Percentiles rank a stretch among this genome's conserved stretches.
Conservation (phyloP, 176 grass and related monocot species). For the Triticum urartu region DNA sequence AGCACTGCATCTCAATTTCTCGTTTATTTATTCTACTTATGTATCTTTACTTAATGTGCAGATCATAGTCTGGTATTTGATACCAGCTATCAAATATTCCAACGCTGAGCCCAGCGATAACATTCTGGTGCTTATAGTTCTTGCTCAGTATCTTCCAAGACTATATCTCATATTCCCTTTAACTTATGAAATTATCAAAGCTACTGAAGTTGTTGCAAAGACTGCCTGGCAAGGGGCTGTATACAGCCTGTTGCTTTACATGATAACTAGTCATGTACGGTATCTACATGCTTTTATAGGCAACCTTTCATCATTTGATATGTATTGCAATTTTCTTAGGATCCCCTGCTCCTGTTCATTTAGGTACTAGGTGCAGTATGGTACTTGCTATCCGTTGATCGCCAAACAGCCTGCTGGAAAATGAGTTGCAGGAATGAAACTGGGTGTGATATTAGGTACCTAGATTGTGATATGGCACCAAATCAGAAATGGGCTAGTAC, state of each 20-base stretch:
- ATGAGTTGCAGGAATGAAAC: conserved; percentile 55
- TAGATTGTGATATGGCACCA: conserved; percentile 54
- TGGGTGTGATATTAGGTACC: conserved; percentile 49
- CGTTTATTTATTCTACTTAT: conserved; percentile 18
- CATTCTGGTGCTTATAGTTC: conserved; percentile 83
- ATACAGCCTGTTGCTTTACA: conserved; percentile 82
- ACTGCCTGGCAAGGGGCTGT: conserved; percentile 91
- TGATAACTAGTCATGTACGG: conserved; percentile 95
- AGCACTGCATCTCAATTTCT: not conserved
- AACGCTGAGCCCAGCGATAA: conserved; percentile 74
- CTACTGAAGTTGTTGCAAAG: conserved; percentile 81
- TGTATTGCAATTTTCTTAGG: not conserved
- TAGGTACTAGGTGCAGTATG: conserved; percentile 83
- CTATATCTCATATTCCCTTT: conserved; percentile 96
- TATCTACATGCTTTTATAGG: not conserved
- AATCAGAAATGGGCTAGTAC: conserved; percentile 33
- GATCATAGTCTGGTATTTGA: conserved; percentile 91
- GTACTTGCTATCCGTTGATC: conserved; percentile 82
- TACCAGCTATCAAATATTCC: conserved; percentile 74
- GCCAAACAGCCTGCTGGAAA: conserved; percentile 91
- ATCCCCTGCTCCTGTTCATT: not conserved
- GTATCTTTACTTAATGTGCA: conserved; percentile 44
- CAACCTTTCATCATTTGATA: not conserved
- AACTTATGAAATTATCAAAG: conserved; percentile 78
- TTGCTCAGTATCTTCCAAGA: conserved; percentile 92